Conservation (phyloP, 176 grass and related monocot genomes). For the Stipa capillata region DNA sequence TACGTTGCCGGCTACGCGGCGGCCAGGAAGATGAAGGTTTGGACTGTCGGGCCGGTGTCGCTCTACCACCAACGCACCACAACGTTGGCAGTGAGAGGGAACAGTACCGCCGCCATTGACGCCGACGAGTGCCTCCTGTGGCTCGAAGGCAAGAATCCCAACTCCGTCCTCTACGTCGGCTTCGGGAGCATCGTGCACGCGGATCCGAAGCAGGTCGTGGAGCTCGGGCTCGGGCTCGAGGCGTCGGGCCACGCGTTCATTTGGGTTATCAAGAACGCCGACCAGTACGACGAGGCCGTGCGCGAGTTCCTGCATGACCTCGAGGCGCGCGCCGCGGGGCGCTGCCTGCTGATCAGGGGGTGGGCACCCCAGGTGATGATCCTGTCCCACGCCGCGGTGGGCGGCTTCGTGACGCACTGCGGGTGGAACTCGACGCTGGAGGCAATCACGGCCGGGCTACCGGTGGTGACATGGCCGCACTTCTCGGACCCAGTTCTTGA, state of each 20-base stretch:
- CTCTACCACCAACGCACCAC: constrained; percentile 24
- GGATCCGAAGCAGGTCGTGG: constrained; percentile 12
- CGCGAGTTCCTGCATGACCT: not conserved
- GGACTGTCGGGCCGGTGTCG: constrained; percentile 42
- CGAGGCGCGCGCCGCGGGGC: constrained; percentile 8
- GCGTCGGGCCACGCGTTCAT: constrained; percentile 28
- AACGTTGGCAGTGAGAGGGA: constrained; percentile 3
- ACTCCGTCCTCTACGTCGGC: constrained; percentile 53
- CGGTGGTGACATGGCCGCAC: constrained; percentile 46
- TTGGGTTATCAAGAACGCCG: constrained; percentile 37
- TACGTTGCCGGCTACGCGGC: constrained; percentile 27
- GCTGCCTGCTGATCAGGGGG: constrained; percentile 33
- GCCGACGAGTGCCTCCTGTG: constrained; percentile 38
- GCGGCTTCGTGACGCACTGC: constrained; percentile 58
- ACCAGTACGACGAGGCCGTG: not conserved
- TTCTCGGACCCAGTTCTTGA: constrained; percentile 49
- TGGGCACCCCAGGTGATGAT: constrained; percentile 55
- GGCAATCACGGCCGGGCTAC: constrained; percentile 23
- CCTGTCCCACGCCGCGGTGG: constrained; percentile 36
- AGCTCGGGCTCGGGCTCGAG: constrained; percentile 43
- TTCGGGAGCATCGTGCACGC: constrained; percentile 46
- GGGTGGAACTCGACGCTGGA: constrained; percentile 76
- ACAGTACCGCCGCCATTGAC: too few relatives aligned
- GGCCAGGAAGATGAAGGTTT: constrained; percentile 35
- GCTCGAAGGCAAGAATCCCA: constrained; percentile 26